Evolutionary conservation across 2,329 filamentous ascomycete species (phyloP).

Genomic region (Helotiales sp.): DNA sequence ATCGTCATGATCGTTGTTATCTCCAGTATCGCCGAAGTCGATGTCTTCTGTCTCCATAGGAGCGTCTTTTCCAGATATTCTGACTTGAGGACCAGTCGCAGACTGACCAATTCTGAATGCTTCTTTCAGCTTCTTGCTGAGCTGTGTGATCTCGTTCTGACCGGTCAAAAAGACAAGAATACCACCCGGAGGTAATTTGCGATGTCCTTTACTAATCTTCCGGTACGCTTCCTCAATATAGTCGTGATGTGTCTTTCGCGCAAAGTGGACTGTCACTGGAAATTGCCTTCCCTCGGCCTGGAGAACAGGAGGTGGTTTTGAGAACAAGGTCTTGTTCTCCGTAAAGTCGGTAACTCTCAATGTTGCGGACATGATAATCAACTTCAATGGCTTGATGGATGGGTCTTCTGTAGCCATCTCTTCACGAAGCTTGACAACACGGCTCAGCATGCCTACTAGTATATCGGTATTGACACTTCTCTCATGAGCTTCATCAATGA

Average conservation of each 20-base stretch:
- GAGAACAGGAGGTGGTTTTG: conserved; percentile 75
- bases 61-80: conserved; percentile 73
- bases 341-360: conserved; percentile 88
- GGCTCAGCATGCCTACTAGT: conserved; percentile 93
- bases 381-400: conserved; percentile 75
- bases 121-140: conserved; percentile 78
- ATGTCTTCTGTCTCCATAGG: conserved; percentile 85
- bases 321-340: conserved; percentile 78
- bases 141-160: conserved; percentile 82
- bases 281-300: conserved; percentile 91
- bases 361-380: conserved; percentile 98
- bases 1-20: conserved; percentile 54
- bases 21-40: conserved; percentile 70
- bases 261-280: conserved; percentile 86
- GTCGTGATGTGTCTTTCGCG: conserved; percentile 77
- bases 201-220: conserved; percentile 85
- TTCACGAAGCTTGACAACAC: conserved; percentile 81
- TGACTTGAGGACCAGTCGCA: conserved; percentile 64
- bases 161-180: conserved; percentile 95
- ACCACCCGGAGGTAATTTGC: conserved; percentile 84
- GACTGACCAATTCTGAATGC: conserved; percentile 50
- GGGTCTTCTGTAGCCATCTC: conserved; percentile 73
- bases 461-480: conserved; percentile 98
- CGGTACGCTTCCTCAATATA: conserved; percentile 88
- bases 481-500: conserved; percentile 97